phyloP scores from a whole-genome alignment of 768 basidiomycete genomes.

The Agaricus subrufescens region DNA sequence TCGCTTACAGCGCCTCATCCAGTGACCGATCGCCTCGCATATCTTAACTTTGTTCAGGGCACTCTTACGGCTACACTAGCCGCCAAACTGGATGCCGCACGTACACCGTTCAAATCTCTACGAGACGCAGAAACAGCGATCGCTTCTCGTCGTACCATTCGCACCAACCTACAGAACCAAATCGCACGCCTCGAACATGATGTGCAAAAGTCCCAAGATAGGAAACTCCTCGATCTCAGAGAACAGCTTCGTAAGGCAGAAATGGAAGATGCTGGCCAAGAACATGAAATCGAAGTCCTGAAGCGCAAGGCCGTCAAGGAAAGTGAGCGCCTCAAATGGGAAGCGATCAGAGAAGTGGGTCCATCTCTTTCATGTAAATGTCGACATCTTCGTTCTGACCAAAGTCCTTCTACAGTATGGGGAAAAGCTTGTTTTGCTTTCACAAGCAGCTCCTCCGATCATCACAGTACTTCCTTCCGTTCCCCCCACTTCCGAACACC shows the following conservation, averaged over 20 bases:
- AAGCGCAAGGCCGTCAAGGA: constrained; percentile 74
- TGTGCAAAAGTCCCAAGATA: constrained; percentile 59
- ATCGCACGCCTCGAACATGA: constrained; percentile 64
- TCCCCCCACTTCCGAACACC: constrained; percentile 52
- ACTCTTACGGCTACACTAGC: constrained; percentile 60
- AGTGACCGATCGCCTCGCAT: constrained; percentile 82
- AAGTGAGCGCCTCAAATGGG: constrained; percentile 76
- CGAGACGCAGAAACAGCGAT: constrained; percentile 66
- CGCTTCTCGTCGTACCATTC: constrained; percentile 57
- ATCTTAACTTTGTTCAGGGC: constrained; percentile 74
- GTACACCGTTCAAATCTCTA: constrained; percentile 63
- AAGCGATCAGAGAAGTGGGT: constrained; percentile 72
- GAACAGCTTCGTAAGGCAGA: constrained; percentile 65
- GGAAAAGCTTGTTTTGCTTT: constrained; percentile 71
- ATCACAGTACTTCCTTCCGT: constrained; percentile 57
- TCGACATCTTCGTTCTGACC: neutral
- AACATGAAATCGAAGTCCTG: constrained; percentile 66
- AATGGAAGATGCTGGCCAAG: constrained; percentile 55
- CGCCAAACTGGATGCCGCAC: constrained; percentile 56
- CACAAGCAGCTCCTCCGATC: constrained; percentile 66
- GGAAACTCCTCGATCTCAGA: constrained; percentile 64
- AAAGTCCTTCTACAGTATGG: constrained; percentile 50
- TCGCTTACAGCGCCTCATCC: constrained; percentile 3
- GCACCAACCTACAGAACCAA: constrained; percentile 53
- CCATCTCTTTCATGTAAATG: constrained; percentile 3